Evolutionary conservation across 345 rosid species (phyloP).

Genomic region (Melaleuca alternifolia): DNA sequence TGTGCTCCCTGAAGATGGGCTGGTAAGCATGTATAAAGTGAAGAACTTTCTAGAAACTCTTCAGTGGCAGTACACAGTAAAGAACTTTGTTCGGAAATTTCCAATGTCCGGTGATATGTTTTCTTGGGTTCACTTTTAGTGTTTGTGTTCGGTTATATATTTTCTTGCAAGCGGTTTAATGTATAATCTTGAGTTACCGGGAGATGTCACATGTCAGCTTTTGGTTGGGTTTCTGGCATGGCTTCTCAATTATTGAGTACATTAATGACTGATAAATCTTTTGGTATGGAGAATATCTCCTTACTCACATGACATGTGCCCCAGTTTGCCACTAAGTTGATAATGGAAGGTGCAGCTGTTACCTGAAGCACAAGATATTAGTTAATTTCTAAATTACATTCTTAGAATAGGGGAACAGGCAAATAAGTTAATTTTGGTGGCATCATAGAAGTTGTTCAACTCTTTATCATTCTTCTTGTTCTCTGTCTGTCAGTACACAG

Average conservation of each 20-base stretch:
- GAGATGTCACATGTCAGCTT: background rate
- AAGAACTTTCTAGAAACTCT: background rate
- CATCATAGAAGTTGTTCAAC: background rate
- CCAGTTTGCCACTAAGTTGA: background rate
- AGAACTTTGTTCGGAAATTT: background rate
- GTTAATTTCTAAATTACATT: background rate
- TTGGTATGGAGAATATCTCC: background rate
- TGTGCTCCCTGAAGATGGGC: background rate
- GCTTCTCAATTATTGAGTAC: background rate
- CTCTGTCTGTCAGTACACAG: background rate
- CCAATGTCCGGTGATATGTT: background rate
- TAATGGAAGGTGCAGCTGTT: background rate
- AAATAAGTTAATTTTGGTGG: background rate
- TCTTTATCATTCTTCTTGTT: background rate
- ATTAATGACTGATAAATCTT: background rate
- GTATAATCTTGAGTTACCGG: background rate
- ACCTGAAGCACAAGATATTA: background rate
- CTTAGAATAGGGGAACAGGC: too few relatives aligned
- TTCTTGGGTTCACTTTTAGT: background rate
- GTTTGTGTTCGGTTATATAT: background rate
- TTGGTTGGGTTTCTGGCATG: background rate
- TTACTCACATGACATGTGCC: background rate
- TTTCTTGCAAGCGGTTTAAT: background rate
- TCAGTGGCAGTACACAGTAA: background rate
- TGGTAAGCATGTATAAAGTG: background rate